Evolutionary conservation across 257 asterid genomes (phyloP), one percentile per base, ranked within the genome.

Genomic region (Henckelia pumila): DNA sequence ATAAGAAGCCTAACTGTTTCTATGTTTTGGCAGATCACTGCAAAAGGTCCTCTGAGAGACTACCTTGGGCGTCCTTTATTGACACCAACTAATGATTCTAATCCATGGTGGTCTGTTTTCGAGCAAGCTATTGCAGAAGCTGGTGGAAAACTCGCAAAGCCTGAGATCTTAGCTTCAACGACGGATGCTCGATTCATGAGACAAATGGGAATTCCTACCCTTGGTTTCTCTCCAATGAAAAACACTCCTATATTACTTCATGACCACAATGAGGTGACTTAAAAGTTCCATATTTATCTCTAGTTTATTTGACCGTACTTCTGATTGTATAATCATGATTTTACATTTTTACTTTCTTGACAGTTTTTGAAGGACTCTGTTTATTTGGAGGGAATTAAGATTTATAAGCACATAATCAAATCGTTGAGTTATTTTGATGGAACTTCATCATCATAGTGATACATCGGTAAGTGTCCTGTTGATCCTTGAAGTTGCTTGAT

Each of bases 161-260:
- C 99, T 3, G 99, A 90, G 66, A 90, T 93, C 49, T 79, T 93
- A 76, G 10, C 95, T 25, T 86, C 97, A 26, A 93, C 97, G 11
- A 93, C 99, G 6, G 99, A 93, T 76, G 90, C 97, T 69, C 84
- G 89, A 47, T 93, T 80, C 82, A 74, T 85, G 81, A 84, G 99
- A 74, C 80, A 82, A 61, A 21, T 76, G 74, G 96, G 97, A 62
- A 87, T 93, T 65, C 99, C 97, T 9, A 75, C 89, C 20, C 76
- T 93, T 19, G 99, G 99, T 29, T 93, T 93, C 77, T 93, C 99
- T 63, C 97, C 99, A 0, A 90, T 93, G 97, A 93, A 85, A 86
- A 82, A 90, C 40, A 90, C 95, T 47, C 97, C 96, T 56, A 85
- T 88, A 58, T 75, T 93, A 84, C 95, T 86, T 66, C 99, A 93